phyloP scores from a whole-genome alignment of 2,329 filamentous ascomycete genomes.

The Juglanconis oblonga region DNA sequence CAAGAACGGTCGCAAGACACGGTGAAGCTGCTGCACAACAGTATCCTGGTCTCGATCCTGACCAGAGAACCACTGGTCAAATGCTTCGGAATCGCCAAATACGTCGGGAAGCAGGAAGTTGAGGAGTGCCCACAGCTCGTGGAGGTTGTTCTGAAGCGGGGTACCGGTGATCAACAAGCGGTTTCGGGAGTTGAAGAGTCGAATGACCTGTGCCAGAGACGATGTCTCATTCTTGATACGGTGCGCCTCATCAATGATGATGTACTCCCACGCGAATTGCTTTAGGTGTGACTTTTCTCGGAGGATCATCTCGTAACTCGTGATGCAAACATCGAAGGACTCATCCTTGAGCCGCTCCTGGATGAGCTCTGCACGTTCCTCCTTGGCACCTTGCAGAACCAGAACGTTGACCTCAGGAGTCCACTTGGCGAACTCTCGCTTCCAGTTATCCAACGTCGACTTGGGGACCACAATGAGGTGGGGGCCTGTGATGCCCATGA shows the following conservation, averaged over 20 bases:
- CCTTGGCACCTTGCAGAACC: conserved; percentile 91
- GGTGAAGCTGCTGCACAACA: conserved; percentile 92
- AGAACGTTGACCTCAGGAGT: conserved; percentile 93
- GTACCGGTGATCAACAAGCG: conserved; percentile 94
- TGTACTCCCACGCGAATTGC: conserved; percentile 99
- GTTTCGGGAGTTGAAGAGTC: conserved; percentile 93
- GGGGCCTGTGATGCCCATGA: conserved; percentile 84
- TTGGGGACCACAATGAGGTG: conserved; percentile 93
- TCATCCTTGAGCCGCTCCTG: conserved; percentile 88
- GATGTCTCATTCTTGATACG: conserved; percentile 99
- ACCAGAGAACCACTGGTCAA: conserved; percentile 96
- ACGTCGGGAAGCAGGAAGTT: conserved; percentile 98
- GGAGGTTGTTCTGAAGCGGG: conserved; percentile 94
- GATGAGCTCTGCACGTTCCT: conserved; percentile 85
- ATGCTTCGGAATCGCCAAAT: conserved; percentile 93
- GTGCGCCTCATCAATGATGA: conserved; percentile 97
- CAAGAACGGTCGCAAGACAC: conserved; percentile 88
- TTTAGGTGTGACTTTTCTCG: conserved; percentile 91
- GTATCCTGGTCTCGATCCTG: conserved; percentile 90
- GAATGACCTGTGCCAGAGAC: conserved; percentile 92
- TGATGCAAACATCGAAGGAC: conserved; percentile 97
- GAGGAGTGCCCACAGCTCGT: conserved; percentile 94
- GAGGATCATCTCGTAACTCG: conserved; percentile 98
- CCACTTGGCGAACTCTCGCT: conserved; percentile 89
- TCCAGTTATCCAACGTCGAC: conserved; percentile 98